phyloP scores from a whole-genome alignment of 805 yeast species.

The Candida ulmi region DNA sequence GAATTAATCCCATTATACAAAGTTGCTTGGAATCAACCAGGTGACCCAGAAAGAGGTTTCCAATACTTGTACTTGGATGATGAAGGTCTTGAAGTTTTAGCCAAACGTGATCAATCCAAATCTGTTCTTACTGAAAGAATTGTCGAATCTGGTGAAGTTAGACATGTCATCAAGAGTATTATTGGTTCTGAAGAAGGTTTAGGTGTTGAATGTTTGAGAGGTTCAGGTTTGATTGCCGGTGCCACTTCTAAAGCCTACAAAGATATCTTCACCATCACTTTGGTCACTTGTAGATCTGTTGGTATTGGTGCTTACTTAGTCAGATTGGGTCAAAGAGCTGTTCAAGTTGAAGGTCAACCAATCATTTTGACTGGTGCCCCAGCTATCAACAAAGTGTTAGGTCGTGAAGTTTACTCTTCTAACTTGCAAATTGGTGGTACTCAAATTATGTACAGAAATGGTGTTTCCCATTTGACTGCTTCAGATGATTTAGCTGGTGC shows the following conservation, averaged over 20 bases:
- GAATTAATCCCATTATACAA: constrained; percentile 84
- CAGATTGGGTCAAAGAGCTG: constrained; percentile 97
- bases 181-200: constrained; percentile 94
- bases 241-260: constrained; percentile 96
- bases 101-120: constrained; percentile 52
- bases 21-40: constrained; percentile 87
- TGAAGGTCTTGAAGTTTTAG: constrained; percentile 53
- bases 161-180: constrained; percentile 76
- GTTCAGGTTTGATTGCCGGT: constrained; percentile 98
- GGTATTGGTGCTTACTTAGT: constrained; percentile 99
- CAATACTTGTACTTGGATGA: constrained; percentile 76
- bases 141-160: constrained; percentile 80
- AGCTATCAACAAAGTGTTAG: constrained; percentile 92
- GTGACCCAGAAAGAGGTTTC: constrained; percentile 80
- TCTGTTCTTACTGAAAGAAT: constrained; percentile 69
- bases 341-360: constrained; percentile 98
- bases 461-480: constrained; percentile 98
- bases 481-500: constrained; percentile 95
- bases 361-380: constrained; percentile 99
- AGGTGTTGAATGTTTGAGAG: constrained; percentile 97
- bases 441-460: constrained; percentile 96
- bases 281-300: constrained; percentile 98
- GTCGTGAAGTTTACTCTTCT: constrained; percentile 95
- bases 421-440: constrained; percentile 99
- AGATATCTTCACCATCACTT: constrained; percentile 95